phyloP scores from a whole-genome alignment of 345 rosid species.

The Psidium friedrichsthalianum region DNA sequence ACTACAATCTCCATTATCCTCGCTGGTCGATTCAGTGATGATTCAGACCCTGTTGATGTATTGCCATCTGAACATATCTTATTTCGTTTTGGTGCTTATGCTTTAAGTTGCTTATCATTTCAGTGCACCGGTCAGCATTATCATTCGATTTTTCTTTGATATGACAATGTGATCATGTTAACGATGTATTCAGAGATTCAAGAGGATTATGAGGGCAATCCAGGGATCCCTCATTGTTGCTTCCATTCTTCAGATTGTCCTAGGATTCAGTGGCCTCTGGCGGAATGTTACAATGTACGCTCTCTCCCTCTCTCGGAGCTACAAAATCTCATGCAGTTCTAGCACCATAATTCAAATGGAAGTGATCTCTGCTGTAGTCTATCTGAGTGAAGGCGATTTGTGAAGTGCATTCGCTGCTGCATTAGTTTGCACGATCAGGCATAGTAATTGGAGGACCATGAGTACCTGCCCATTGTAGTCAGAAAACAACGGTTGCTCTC shows the following conservation, averaged over 20 bases:
- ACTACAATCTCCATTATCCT: conserved; percentile 88
- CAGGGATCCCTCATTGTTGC: conserved; percentile 96
- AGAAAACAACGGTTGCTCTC: not conserved
- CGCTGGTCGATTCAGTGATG: conserved; percentile 64
- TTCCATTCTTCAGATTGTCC: conserved; percentile 89
- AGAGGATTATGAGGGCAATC: conserved; percentile 76
- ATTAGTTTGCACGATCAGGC: not conserved
- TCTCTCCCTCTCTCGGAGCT: not conserved
- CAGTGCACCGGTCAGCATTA: not conserved
- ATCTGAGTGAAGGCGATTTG: not conserved
- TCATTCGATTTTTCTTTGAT: not conserved
- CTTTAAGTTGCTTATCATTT: not conserved
- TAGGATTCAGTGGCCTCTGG: conserved; percentile 99
- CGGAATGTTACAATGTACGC: conserved; percentile 73
- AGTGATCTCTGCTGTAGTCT: not conserved
- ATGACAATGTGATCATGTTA: conserved; percentile 2
- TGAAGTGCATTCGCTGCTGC: not conserved
- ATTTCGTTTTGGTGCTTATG: not conserved
- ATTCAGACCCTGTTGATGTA: conserved; percentile 59
- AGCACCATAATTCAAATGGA: not conserved
- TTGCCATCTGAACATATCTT: not conserved
- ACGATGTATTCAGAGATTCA: conserved; percentile 48
- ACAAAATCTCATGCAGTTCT: not conserved
- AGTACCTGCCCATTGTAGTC: not conserved
- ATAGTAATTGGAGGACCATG: not conserved